Evolutionary conservation across 1,139 yeast genomes (phyloP), one percentile per base, ranked within the genome.

Genomic region (Diutina rugosa): DNA sequence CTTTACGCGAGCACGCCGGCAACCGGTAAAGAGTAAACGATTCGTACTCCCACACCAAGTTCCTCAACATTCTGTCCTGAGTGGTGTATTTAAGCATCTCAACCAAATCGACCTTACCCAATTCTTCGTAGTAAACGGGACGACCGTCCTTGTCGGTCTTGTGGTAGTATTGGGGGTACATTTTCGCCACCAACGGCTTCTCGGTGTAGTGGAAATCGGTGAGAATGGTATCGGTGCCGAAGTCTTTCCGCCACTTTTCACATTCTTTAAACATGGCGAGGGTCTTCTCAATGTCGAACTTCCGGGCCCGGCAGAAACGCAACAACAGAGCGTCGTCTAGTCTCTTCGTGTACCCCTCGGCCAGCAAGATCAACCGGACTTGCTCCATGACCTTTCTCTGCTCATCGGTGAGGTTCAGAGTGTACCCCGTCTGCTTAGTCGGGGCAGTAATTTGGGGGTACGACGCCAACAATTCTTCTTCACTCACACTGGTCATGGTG

Each of bases 21-120:
- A 93, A 78, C 71, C 99, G 82, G 72, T 80, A 84, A 62, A 76
- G 79, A 59, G 85, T 83, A 71, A 93, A 90, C 56, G 95, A 81
- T 76, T 93, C 99, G 72, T 93, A 93, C 73, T 93, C 99, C 96
- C 97, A 91, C 57, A 90, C 97, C 67, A 93, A 79, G 72, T 93
- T 93, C 73, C 87, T 85, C 70, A 93, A 78, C 99, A 93, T 91
- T 69, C 98, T 85, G 64, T 93, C 98, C 71, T 90, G 95, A 49
- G 93, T 84, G 62, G 99, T 93, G 70, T 93, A 81, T 73, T 90
- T 87, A 77, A 89, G 83, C 96, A 93, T 88, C 69, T 90, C 95
- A 51, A 83, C 78, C 70, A 93, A 79, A 72, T 91, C 89, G 60
- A 93, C 97, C 58, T 84, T 76, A 58, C 99, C 99, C 63, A 93